A percentile compares a stretch with the other conserved stretches of the same genome.
These are phyloP conservation scores for Tetracladium maxilliforme DNA, from an alignment of 2,329 filamentous ascomycete genomes.

Conservation along the genomic window DNA sequence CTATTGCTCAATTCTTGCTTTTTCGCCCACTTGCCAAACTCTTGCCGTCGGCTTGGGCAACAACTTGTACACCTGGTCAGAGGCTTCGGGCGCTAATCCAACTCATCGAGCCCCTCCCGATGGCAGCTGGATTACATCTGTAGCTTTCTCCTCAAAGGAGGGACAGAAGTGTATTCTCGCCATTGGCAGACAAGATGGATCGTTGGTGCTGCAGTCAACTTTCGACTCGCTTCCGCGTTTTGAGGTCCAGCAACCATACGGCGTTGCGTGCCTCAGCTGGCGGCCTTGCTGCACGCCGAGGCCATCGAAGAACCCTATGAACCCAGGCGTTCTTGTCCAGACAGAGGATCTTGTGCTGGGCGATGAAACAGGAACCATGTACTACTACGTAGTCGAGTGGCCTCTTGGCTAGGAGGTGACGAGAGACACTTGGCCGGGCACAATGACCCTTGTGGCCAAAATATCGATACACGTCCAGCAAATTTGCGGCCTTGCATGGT, in stretches of 20 bases:
- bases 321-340: constrained; percentile 32
- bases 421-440: constrained; percentile 58
- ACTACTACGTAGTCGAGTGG: constrained; percentile 89
- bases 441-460: constrained; percentile 62
- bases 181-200: constrained; percentile 66
- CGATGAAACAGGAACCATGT: constrained; percentile 69
- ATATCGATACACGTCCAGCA: constrained; percentile 75
- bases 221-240: constrained; percentile 59
- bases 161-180: constrained; percentile 72
- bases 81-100: constrained; percentile 37
- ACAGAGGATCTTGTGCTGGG: constrained; percentile 80
- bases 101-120: constrained; percentile 31
- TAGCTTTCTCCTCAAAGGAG: constrained; percentile 75
- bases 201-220: constrained; percentile 64
- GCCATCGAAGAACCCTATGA: constrained; percentile 30
- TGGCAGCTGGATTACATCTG: constrained; percentile 55
- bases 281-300: constrained; percentile 45
- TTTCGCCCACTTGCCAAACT: constrained; percentile 58
- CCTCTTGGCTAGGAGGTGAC: constrained; percentile 45
- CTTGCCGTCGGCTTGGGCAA: constrained; percentile 74
- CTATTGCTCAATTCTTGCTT: constrained; percentile 85
- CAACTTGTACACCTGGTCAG: constrained; percentile 80
- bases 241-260: constrained; percentile 53
- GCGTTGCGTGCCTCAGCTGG: constrained; percentile 72
- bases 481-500: constrained; percentile 88